Conservation (phyloP, 163 green algal species). For the Chloromonas sp. region DNA sequence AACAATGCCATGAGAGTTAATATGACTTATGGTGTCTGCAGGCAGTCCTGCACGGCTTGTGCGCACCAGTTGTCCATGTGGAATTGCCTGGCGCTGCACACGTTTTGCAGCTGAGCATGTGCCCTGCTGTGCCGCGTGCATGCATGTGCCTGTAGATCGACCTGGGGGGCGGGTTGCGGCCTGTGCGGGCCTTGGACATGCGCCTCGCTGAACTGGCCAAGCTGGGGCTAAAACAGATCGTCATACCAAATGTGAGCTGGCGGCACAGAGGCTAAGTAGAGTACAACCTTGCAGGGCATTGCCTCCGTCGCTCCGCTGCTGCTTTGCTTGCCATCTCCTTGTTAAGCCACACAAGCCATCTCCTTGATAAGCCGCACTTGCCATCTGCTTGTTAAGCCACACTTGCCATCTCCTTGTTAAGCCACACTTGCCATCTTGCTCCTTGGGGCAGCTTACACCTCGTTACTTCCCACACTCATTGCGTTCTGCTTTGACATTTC, state of each 20-base stretch:
- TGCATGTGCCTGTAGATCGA: constrained; percentile 16
- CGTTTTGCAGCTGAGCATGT: no score
- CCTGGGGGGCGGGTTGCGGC: constrained; percentile 24
- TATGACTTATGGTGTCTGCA: no score
- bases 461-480: background rate
- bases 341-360: background rate
- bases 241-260: constrained; percentile 22
- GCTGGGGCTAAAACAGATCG: constrained; percentile 36
- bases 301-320: no score
- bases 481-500: no score
- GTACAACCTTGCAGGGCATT: background rate
- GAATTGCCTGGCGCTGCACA: no score
- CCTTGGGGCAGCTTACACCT: background rate
- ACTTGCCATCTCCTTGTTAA: background rate
- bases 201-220: constrained; percentile 56
- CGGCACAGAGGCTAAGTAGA: background rate
- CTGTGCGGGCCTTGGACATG: constrained; percentile 43
- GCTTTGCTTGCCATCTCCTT: background rate
- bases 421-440: background rate
- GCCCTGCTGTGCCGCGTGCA: no score
- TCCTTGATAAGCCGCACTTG: background rate
- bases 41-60: no score
- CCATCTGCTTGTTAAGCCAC: background rate
- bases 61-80: no score
- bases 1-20: no score